Base-by-base conservation (phyloP, 148 eudicot species). In the Rhododendron ovatum region DNA sequence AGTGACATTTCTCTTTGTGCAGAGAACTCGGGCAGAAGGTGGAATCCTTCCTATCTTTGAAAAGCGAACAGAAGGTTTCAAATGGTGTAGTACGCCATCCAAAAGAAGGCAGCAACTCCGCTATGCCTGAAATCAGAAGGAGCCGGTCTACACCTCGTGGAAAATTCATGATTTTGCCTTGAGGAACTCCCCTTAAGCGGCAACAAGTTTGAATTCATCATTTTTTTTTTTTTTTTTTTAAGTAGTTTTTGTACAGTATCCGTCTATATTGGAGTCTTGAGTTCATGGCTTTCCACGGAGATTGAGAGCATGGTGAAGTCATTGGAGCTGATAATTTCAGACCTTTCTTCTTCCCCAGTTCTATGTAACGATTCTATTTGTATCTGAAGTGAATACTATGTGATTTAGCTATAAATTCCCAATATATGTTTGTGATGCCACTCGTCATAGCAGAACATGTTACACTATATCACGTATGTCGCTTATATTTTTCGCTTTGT, bases 101-200 rank as follows among this genome's bases (percentile, higher is more conserved):
- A 74, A 93, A 91, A 81, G 98, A 95, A 85, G 80, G 85, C 81
- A 89, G 88, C 86, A 91, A 85, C 82, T 77, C 89, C 53, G 78
- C 93, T 81, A 84, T 86, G 89, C 86, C 91, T 18, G 91, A 93
- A 22, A 63, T 89, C 53, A 93, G 93, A 81, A 91, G 98, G 90
- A 96, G 98, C 90, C 91, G 93, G 69, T 96, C 99, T 53, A 91
- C 92, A 45, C 97, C 99, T 35, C 98, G 94, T 9, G 98, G 98
- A 41, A 94, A 91, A 78, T 91, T 95, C 86, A 86, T 91, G 82
- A 88, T 84, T 84, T 83, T 90, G 87, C 88, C 93, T 83, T 93
- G 89, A 90, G 84, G 86, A 77, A 28, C 7, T 15, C 12, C 45
- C 71, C 30, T 12, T 18, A 12, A n/a, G 30, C 28, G 22, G 50